Base-by-base conservation (phyloP, 148 eudicot species). In the Linanthus parryae region DNA sequence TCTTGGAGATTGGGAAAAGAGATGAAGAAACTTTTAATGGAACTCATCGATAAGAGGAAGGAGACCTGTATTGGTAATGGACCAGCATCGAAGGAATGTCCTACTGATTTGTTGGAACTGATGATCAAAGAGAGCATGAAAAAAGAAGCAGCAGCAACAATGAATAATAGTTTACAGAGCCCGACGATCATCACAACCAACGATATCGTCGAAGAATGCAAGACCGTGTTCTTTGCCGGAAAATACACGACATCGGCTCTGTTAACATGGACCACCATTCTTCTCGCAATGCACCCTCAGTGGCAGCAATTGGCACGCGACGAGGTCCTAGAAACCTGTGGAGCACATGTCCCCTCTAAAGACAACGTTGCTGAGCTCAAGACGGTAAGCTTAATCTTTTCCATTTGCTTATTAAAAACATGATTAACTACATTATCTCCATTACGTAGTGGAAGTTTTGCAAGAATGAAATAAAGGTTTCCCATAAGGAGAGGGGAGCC, bases 301-400 rank as follows among this genome's bases (percentile, higher is more conserved):
- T 81, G 88, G 88, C 88, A 81, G 54, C 72, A 72, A 18, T 33
- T 65, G 56, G 88, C 88, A 63, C 83, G 83, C 61, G 83, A 81
- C 56, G 88, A 81, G 72, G 83, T 81, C 30, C n/a, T 78, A 44
- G 58, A 56, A 25, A 76, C 69, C n/a, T 81, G 78, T 61, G 83
- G 88, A 36, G 52, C 71, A 77, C 80, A 77, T 69, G 19, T 61
- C 4, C 83, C 83, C 8, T 63, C 76, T 3, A 77, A 72, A 43
- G 78, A 71, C 30, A 76, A 81, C 44, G 58, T 81, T 34, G 58
- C 83, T 10, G 63, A 57, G 56, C 73, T 81, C 12, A 81, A 81
- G 53, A 66, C 69, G 61, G 88, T 81, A 63, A 23, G 71, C 34
- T 1, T 3, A 15, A 0, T 44, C 6, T 20, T 5, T 42, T 0